Evolutionary conservation across 352 stramenopile species (phyloP), one percentile per base, ranked within the genome.

Genomic region (Globisporangium spinosum): DNA sequence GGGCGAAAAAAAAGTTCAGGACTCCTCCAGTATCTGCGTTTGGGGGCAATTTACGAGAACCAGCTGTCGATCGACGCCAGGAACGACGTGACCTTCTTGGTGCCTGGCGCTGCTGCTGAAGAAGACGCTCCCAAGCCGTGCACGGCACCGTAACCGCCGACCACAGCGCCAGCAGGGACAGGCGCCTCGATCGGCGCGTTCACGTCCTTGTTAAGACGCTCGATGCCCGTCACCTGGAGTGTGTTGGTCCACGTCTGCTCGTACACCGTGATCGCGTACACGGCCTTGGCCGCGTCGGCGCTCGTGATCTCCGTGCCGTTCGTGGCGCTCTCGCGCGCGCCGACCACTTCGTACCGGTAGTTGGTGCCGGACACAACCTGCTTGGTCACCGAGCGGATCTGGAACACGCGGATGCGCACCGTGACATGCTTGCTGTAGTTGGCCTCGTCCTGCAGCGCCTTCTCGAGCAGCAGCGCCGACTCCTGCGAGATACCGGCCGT

Each of bases 301-400:
- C 47, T 54, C 5, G 40, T 56, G 10, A 61, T 54, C 5, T 29
- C 54, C 1, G 59, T 67, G 67, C 85, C 90, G 43, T 64, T 70
- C 32, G 82, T 82, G 32, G 79, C 78, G 60, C 71, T 77, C 55
- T 68, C 58, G 57, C 58, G 65, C 17, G 53, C 71, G 43, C 47
- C 62, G 27, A 83, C 80, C 35, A 92, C 78, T 62, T 80, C 67
- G 64, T 91, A 92, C 66, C 76, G 74, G 71, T 91, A 95, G 74
- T 93, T 95, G 58, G 72, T 90, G 27, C 87, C 87, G 0, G 85
- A 73, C 47, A 95, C 87, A 45, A 90, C 80, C 59, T 95, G 68
- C 58, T 64, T 25, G 35, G 58, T 45, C 58, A 82, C 60, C 49
- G 68, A 77, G 60, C 74, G 60, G 62, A 85, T 59, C 62, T 83